Evolutionary conservation across 2,329 filamentous ascomycete genomes (phyloP), one percentile per base, ranked within the genome.

Genomic region (Aquanectria penicillioides): DNA sequence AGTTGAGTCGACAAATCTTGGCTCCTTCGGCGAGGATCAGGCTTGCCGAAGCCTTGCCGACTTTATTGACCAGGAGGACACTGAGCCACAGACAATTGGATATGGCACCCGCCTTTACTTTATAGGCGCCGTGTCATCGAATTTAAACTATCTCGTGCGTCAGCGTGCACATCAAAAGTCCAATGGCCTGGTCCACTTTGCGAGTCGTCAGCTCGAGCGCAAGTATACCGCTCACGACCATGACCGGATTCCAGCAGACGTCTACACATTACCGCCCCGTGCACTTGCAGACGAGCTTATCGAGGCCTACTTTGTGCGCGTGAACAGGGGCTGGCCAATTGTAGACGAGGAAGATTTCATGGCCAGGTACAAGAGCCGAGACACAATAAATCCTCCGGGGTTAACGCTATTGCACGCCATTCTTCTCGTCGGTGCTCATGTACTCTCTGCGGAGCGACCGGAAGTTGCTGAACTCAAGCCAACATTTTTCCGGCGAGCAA

Each of bases 121-220:
- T 63, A 81, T 84, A 29, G 82, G 82, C 6, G 80, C 81, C 57
- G 81, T 83, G 61, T 75, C 81, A 46, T 84, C 82, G n/a, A 84
- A 84, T 57, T 75, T 83, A 68, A 81, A 81, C 46, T 83, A 83
- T 61, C 71, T 84, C 41, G 77, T 84, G 28, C 78, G 80, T 10
- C 81, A 83, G 59, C 79, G 80, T 48, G 67, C 69, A 2, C n/a
- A n/a, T n/a, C 59, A 62, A 4, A 56, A 67, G 28, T 37, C 66
- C 13, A 10, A n/a, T n/a, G n/a, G n/a, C n/a, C n/a, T n/a, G n/a
- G n/a, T n/a, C n/a, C n/a, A n/a, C n/a, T n/a, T n/a, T n/a, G n/a
- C n/a, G n/a, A n/a, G n/a, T n/a, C n/a, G n/a, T n/a, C n/a, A n/a
- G n/a, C n/a, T n/a, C n/a, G n/a, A n/a, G n/a, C n/a, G 6, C 20